phyloP scores from a whole-genome alignment of 2,329 filamentous ascomycete species.

The Fusarium temperatum region DNA sequence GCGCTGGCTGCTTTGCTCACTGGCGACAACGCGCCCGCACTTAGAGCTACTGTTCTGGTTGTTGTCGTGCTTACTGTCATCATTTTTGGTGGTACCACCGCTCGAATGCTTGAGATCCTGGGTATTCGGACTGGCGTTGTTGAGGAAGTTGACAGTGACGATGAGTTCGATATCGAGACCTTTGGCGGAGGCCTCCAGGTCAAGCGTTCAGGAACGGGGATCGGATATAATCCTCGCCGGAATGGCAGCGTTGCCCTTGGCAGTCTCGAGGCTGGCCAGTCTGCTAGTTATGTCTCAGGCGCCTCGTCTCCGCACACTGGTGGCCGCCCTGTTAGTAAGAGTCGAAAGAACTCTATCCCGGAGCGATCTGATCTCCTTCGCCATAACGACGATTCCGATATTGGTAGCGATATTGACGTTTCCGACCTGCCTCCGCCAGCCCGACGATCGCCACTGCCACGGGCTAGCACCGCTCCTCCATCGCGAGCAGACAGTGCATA shows the following conservation, averaged over 20 bases:
- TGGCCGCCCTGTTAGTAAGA: conserved; percentile 58
- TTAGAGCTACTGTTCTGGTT: conserved; percentile 95
- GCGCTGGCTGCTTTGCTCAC: conserved; percentile 89
- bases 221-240: conserved; percentile 79
- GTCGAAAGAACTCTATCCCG: conserved; percentile 60
- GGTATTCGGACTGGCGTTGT: conserved; percentile 97
- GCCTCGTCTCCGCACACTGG: conserved; percentile 59
- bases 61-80: conserved; percentile 98
- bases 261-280: conserved; percentile 55
- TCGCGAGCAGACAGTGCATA: conserved; percentile 43
- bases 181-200: conserved; percentile 78
- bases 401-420: conserved; percentile 71
- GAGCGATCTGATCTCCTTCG: conserved; percentile 67
- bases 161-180: conserved; percentile 95
- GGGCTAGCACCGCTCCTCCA: conserved; percentile 38
- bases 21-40: conserved; percentile 80
- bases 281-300: conserved; percentile 63
- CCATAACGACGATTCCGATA: conserved; percentile 63
- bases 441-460: conserved; percentile 51
- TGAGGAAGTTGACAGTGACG: conserved; percentile 96
- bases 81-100: conserved; percentile 97
- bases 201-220: conserved; percentile 78
- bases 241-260: conserved; percentile 69
- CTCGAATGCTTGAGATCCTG: conserved; percentile 95
- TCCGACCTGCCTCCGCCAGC: conserved; percentile 73